Evolutionary conservation across 176 grass and related monocot species (phyloP).

Genomic region (Otatea glauca): DNA sequence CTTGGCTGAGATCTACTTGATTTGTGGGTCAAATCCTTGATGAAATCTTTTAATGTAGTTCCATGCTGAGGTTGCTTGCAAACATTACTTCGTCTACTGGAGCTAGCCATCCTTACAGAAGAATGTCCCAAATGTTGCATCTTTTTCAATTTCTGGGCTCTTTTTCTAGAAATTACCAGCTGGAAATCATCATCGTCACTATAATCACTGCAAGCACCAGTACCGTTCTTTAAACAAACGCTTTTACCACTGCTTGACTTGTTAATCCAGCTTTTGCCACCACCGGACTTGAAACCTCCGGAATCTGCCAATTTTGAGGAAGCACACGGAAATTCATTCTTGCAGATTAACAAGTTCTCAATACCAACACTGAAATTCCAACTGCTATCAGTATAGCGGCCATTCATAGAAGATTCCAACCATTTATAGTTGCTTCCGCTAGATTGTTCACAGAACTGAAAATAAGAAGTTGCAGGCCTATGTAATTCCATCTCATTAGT

Average conservation of each 20-base stretch:
- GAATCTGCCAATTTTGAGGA: background rate
- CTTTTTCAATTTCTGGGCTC: conserved; percentile 29
- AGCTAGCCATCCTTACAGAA: background rate
- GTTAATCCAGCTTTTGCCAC: background rate
- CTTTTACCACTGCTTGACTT: background rate
- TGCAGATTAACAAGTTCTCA: conserved; percentile 7
- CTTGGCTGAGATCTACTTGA: background rate
- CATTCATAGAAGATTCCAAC: conserved; percentile 29
- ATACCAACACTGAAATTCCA: conserved; percentile 28
- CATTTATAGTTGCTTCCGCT: background rate
- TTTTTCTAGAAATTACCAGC: conserved; percentile 42
- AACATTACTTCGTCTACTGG: background rate
- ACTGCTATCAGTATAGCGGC: conserved; percentile 30
- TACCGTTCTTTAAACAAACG: background rate
- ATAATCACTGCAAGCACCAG: conserved; percentile 19
- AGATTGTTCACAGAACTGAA: conserved; percentile 13
- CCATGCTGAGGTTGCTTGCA: background rate
- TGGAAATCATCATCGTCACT: conserved; percentile 32
- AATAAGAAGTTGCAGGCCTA: conserved; percentile 16
- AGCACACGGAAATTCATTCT: conserved; percentile 19
- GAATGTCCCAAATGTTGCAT: background rate
- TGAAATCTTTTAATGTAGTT: background rate
- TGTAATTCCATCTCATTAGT: conserved; percentile 29
- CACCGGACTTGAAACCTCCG: background rate
- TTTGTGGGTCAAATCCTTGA: background rate